Evolutionary conservation across 2,329 filamentous ascomycete genomes (phyloP).

Genomic region (Cordyceps militaris): DNA sequence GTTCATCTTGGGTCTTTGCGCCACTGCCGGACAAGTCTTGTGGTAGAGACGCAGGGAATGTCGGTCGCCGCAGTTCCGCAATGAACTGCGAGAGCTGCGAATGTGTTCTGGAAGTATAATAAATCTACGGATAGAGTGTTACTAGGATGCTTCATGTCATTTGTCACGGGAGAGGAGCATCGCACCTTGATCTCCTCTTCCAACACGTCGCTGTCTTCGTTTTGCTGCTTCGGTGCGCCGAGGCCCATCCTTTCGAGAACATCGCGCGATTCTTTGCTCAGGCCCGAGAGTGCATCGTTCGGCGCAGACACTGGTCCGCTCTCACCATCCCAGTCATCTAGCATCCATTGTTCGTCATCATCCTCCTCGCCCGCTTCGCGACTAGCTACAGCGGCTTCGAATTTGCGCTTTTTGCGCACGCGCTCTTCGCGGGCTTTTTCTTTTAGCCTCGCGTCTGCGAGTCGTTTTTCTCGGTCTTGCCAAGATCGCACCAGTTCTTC

Average conservation of each 20-base stretch:
- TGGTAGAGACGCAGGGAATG: slow-evolving; percentile 65
- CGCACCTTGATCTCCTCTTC: slow-evolving; percentile 62
- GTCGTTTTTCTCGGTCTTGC: slow-evolving; percentile 66
- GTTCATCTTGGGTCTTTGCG: slow-evolving; percentile 22
- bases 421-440: slow-evolving; percentile 50
- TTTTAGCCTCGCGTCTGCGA: slow-evolving; percentile 58
- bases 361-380: slow-evolving; percentile 34
- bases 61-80: slow-evolving; percentile 70
- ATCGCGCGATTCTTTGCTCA: slow-evolving; percentile 69
- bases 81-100: slow-evolving; percentile 88
- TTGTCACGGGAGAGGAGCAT: slow-evolving; percentile 8
- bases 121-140: slow-evolving; percentile 51
- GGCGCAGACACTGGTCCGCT: slow-evolving; percentile 21
- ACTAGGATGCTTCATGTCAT: slow-evolving; percentile 9
- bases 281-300: slow-evolving; percentile 40
- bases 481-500: slow-evolving; percentile 59
- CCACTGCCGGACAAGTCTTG: slow-evolving; percentile 25
- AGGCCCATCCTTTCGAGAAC: slow-evolving; percentile 62
- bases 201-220: slow-evolving; percentile 38
- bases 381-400: slow-evolving; percentile 29
- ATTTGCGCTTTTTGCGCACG: slow-evolving; percentile 39
- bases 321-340: slow-evolving; percentile 61
- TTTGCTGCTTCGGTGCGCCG: slow-evolving; percentile 27
- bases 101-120: slow-evolving; percentile 87
- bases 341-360: slow-evolving; percentile 60